phyloP scores from a whole-genome alignment of 345 rosid genomes.

The Populus nigra region DNA sequence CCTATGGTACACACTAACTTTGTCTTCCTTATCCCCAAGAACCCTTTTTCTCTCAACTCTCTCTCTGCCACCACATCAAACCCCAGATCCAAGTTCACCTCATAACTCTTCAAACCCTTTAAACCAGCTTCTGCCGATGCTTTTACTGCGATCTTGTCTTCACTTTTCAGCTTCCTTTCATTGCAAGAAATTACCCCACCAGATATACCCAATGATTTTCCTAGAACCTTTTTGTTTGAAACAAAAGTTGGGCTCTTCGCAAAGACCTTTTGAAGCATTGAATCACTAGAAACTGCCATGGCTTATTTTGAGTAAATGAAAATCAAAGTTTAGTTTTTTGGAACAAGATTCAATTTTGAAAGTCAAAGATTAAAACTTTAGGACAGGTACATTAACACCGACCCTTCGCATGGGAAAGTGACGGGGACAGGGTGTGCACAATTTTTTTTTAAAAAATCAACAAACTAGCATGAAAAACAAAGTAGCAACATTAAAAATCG shows the following conservation, averaged over 20 bases:
- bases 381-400: not conserved
- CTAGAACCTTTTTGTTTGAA: conserved; percentile 23
- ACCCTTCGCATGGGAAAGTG: too few species aligned
- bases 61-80: conserved; percentile 48
- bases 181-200: conserved; percentile 17
- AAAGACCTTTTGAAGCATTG: conserved; percentile 17
- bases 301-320: not conserved
- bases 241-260: conserved; percentile 15
- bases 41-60: conserved; percentile 63
- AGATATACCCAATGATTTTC: conserved; percentile 2
- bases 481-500: too few species aligned
- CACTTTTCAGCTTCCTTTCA: conserved; percentile 20
- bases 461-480: too few species aligned
- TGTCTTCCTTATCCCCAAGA: conserved; percentile 68
- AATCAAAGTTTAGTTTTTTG: not conserved
- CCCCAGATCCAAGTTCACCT: conserved; percentile 26
- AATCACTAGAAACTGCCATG: conserved; percentile 45
- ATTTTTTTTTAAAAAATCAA: too few species aligned
- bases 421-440: too few species aligned
- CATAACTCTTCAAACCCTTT: conserved; percentile 21
- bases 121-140: conserved; percentile 31
- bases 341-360: not conserved
- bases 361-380: not conserved
- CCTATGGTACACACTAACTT: conserved; percentile 74
- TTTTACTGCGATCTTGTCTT: conserved; percentile 19